phyloP scores from a whole-genome alignment of 2,329 filamentous ascomycete genomes.

The Thelonectria rubi region DNA sequence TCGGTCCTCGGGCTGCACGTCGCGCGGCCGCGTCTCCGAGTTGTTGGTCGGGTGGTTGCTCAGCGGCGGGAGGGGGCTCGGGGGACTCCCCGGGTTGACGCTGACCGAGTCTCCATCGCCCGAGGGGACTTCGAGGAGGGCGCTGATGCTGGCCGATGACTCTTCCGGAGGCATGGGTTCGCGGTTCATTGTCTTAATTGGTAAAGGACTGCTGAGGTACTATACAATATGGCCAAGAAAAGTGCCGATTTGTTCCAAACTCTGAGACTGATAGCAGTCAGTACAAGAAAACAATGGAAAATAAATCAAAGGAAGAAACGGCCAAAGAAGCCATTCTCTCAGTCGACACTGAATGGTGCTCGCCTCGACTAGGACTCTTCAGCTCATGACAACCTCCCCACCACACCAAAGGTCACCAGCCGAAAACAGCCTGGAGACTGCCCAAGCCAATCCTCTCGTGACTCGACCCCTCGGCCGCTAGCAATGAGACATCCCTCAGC shows the following conservation, averaged over 20 bases:
- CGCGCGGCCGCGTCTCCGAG: background rate
- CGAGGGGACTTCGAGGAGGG: conserved; percentile 20
- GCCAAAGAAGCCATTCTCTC: too few species aligned
- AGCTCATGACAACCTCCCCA: too few species aligned
- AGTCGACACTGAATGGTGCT: too few species aligned
- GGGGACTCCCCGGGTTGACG: conserved; percentile 43
- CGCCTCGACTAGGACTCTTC: too few species aligned
- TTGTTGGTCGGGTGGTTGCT: conserved; percentile 30
- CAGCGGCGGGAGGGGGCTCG: conserved; percentile 33
- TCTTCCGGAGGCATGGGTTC: conserved; percentile 17
- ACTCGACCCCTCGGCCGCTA: conserved; percentile 9
- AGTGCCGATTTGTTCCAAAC: too few species aligned
- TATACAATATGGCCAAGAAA: too few species aligned
- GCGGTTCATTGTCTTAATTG: conserved; percentile 30
- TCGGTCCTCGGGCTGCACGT: background rate
- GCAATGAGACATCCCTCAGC: conserved; percentile 7
- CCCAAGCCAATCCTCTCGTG: background rate
- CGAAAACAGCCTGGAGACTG: background rate
- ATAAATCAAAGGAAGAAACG: too few species aligned
- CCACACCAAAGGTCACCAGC: too few species aligned
- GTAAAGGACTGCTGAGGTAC: too few species aligned
- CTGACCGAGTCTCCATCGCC: conserved; percentile 41
- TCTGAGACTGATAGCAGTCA: background rate
- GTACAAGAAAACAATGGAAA: background rate
- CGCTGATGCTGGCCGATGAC: conserved; percentile 11